Evolutionary conservation across 805 yeast species (phyloP).

Genomic region (Vanderwaltozyma verrucispora): DNA sequence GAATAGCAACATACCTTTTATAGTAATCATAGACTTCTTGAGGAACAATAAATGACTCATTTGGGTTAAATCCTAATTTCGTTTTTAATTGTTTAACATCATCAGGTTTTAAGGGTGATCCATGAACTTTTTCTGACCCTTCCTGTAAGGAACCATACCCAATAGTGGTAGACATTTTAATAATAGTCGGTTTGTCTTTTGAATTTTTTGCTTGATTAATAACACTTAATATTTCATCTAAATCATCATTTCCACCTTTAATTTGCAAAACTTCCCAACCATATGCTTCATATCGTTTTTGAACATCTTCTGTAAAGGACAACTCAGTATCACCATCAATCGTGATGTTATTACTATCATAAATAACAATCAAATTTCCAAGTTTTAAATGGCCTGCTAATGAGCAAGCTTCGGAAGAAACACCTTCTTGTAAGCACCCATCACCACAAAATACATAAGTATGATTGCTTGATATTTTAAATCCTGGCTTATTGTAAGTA

Average conservation of each 20-base stretch:
- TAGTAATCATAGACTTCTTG: constrained; percentile 71
- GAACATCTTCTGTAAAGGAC: constrained; percentile 91
- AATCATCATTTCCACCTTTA: constrained; percentile 70
- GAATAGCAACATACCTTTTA: constrained; percentile 40
- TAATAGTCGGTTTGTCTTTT: constrained; percentile 75
- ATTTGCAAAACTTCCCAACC: constrained; percentile 87
- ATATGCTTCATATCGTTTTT: constrained; percentile 75
- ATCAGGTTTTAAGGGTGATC: constrained; percentile 90
- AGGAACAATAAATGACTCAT: constrained; percentile 67
- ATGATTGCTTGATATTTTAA: constrained; percentile 59
- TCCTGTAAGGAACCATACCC: constrained; percentile 83
- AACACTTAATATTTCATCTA: constrained; percentile 60
- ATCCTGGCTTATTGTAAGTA: constrained; percentile 75
- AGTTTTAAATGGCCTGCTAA: constrained; percentile 93
- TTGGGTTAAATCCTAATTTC: constrained; percentile 82
- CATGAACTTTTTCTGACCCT: constrained; percentile 92
- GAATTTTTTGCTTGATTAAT: constrained; percentile 72
- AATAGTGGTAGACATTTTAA: constrained; percentile 81
- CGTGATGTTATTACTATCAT: constrained; percentile 95
- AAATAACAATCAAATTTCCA: constrained; percentile 86
- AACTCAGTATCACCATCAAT: constrained; percentile 87
- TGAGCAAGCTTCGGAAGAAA: constrained; percentile 87
- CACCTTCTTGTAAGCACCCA: constrained; percentile 98
- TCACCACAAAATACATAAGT: constrained; percentile 84
- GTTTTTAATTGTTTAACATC: constrained; percentile 81